Percentiles rank a stretch among this genome's conserved stretches.
These are phyloP conservation scores for Pichia cephalocereana DNA, from an alignment of 805 yeast species.

Conservation along the genomic window DNA sequence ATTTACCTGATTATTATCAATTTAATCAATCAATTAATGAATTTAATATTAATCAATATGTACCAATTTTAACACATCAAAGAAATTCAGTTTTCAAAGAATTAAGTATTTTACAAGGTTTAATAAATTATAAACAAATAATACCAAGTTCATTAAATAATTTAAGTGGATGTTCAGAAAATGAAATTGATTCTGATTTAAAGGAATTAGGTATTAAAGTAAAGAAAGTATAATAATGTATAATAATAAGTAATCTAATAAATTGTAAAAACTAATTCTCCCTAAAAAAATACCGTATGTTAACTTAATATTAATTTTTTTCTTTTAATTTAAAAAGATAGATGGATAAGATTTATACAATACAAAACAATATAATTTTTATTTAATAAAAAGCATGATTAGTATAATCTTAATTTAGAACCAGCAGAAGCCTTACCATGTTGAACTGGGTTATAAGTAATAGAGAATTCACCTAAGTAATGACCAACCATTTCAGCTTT, in stretches of 20 bases:
- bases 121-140: conserved; percentile 50
- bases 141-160: conserved; percentile 67
- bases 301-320: background rate
- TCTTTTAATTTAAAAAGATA: background rate
- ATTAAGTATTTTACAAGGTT: conserved; percentile 59
- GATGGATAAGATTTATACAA: conserved; percentile 6
- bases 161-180: conserved; percentile 51
- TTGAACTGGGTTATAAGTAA: conserved; percentile 98
- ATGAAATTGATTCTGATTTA: conserved; percentile 71
- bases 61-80: conserved; percentile 48
- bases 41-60: conserved; percentile 16
- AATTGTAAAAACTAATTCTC: too few species aligned
- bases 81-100: conserved; percentile 61
- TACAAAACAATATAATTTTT: background rate
- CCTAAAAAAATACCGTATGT: too few species aligned
- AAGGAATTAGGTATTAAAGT: conserved; percentile 43
- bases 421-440: conserved; percentile 62
- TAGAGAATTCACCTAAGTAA: conserved; percentile 99
- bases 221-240: background rate
- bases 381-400: conserved; percentile 10
- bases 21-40: conserved; percentile 21
- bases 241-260: background rate
- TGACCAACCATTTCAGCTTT: conserved; percentile 99
- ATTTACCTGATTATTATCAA: conserved; percentile 36
- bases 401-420: conserved; percentile 30